Evolutionary conservation across 2,329 filamentous ascomycete species (phyloP).

Genomic region (Teratosphaeria nubilosa): DNA sequence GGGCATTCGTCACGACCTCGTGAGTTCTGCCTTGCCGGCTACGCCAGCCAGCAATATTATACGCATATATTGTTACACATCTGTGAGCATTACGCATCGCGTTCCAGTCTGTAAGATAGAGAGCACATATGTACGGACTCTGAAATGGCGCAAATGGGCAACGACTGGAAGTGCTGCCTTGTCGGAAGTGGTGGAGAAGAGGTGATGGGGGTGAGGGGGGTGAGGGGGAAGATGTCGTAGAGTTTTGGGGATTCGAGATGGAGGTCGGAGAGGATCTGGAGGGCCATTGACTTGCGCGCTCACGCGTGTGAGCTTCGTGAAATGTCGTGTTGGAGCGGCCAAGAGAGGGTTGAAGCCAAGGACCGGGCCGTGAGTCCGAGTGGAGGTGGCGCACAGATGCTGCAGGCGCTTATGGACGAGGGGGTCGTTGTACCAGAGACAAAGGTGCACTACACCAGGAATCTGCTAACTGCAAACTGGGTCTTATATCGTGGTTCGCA

Average conservation of each 20-base stretch:
- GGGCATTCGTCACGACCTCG: constrained; percentile 32
- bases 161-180: neutral
- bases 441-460: no score
- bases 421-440: no score
- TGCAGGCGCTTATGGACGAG: no score
- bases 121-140: neutral
- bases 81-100: neutral
- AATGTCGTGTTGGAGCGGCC: no score
- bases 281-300: neutral
- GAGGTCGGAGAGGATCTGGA: neutral
- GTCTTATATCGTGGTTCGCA: no score
- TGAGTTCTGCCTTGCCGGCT: neutral
- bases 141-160: no score
- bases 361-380: no score
- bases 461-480: no score
- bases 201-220: neutral
- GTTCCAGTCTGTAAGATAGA: neutral
- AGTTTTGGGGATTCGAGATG: neutral
- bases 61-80: neutral
- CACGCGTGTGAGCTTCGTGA: neutral
- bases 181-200: neutral
- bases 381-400: no score
- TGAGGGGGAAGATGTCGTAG: neutral
- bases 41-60: neutral
- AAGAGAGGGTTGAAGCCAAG: no score